Conservation (phyloP, 306 rosid genomes). For the Quillaja saponaria region DNA sequence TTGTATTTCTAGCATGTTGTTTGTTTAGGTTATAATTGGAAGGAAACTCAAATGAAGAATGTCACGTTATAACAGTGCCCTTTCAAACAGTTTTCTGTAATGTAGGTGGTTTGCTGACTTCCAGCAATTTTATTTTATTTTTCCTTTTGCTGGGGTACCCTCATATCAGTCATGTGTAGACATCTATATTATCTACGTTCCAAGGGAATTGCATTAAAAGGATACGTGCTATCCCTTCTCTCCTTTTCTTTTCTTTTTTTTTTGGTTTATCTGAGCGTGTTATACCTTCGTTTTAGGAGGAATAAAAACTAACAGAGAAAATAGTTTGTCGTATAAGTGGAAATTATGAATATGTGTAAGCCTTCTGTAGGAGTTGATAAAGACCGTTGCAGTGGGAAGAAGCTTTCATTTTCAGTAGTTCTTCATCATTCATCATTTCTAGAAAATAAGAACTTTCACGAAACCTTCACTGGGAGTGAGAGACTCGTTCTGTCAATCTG, state of each 20-base stretch:
- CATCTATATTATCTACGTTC: no score
- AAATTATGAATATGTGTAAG: conserved; percentile 30
- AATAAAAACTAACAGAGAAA: no score
- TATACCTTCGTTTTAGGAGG: no score
- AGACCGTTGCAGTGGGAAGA: conserved; percentile 61
- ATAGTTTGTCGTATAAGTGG: no score
- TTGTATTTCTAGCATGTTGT: conserved; percentile 32
- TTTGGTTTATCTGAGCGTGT: no score
- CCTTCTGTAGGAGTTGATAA: conserved; percentile 31
- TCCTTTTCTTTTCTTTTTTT: conserved; percentile 5
- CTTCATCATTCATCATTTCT: conserved; percentile 34
- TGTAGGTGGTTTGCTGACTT: conserved; percentile 23
- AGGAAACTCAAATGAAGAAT: conserved; percentile 17
- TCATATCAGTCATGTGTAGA: no score
- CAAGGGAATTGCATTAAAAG: no score
- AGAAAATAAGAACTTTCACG: conserved; percentile 28
- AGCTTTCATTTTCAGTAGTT: conserved; percentile 45
- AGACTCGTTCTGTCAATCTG: conserved; percentile 32
- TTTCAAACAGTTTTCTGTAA: conserved; percentile 17
- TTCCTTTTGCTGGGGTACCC: no score
- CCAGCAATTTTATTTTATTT: conserved; percentile 14
- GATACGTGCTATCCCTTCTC: conserved; percentile 2
- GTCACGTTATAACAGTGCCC: conserved; percentile 34
- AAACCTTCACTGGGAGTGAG: conserved; percentile 31
- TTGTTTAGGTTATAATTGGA: conserved; percentile 29